These are phyloP conservation scores for Rhodotorula babjevae DNA, from an alignment of 768 basidiomycete species.

Conservation along the genomic window DNA sequence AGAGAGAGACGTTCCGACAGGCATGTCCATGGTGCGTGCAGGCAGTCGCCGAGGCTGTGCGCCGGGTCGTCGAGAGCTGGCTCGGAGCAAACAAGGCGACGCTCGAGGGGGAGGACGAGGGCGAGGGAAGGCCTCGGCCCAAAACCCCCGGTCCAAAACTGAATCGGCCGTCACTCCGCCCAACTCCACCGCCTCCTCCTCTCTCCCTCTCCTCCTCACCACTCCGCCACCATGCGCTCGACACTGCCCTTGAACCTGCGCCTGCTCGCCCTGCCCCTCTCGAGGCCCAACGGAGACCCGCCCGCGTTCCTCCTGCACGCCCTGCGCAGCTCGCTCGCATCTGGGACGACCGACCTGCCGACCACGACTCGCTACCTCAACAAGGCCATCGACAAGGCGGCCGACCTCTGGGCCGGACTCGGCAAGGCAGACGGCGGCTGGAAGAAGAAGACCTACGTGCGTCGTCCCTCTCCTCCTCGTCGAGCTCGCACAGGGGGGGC, in stretches of 20 bases:
- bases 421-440: conserved; percentile 25
- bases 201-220: neutral
- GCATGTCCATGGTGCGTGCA: neutral
- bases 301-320: conserved; percentile 26
- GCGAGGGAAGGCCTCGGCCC: too few relatives aligned
- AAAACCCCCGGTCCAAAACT: too few relatives aligned
- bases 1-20: neutral
- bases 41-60: neutral
- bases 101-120: too few relatives aligned
- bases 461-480: neutral
- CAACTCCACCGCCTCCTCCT: too few relatives aligned
- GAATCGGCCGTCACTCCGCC: too few relatives aligned
- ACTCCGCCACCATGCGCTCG: conserved; percentile 14
- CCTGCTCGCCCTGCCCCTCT: conserved; percentile 30
- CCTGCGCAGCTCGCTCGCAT: neutral
- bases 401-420: conserved; percentile 31
- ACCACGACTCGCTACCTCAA: neutral
- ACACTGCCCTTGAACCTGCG: conserved; percentile 14
- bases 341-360: neutral
- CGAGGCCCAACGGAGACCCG: neutral
- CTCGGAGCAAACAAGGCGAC: neutral
- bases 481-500: neutral
- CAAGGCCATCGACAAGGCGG: conserved; percentile 28
- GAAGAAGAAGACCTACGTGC: conserved; percentile 28
- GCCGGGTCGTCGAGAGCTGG: neutral